phyloP scores from a whole-genome alignment of 1,284 basidiomycete species.

The Amylostereum areolatum region DNA sequence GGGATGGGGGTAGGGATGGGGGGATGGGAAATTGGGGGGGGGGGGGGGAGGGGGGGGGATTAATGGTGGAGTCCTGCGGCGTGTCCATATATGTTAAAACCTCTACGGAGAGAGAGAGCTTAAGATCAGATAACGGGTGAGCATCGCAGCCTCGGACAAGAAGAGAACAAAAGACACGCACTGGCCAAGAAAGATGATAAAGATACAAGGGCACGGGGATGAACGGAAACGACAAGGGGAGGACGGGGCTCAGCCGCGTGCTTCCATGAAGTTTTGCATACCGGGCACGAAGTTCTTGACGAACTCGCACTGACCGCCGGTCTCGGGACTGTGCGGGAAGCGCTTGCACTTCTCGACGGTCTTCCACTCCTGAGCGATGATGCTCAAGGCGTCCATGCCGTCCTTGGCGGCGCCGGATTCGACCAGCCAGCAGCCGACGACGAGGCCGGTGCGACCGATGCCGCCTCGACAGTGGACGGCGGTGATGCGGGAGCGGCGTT shows the following conservation, averaged over 20 bases:
- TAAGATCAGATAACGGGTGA: no score
- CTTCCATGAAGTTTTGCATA: neutral
- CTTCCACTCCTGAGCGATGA: conserved; percentile 65
- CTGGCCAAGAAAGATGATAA: neutral
- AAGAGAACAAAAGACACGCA: no score
- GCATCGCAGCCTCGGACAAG: no score
- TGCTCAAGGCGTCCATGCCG: conserved; percentile 55
- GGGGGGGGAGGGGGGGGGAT: neutral
- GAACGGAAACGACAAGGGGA: neutral
- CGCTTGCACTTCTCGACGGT: conserved; percentile 68
- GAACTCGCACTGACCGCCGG: conserved; percentile 68
- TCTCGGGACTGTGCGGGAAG: conserved; percentile 73
- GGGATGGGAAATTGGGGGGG: neutral
- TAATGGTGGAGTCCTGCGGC: neutral
- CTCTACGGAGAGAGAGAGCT: no score
- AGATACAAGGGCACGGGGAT: neutral
- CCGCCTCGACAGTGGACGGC: conserved; percentile 75
- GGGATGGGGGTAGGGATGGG: neutral
- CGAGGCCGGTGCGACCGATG: conserved; percentile 69
- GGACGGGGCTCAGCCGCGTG: neutral
- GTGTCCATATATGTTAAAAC: no score
- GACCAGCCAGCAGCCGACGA: conserved; percentile 74
- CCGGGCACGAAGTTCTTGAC: conserved; percentile 43
- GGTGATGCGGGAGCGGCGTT: conserved; percentile 43
- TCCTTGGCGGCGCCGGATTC: conserved; percentile 54